Conservation (phyloP, 2,329 filamentous ascomycete species). For the Coniochaeta sp. region DNA sequence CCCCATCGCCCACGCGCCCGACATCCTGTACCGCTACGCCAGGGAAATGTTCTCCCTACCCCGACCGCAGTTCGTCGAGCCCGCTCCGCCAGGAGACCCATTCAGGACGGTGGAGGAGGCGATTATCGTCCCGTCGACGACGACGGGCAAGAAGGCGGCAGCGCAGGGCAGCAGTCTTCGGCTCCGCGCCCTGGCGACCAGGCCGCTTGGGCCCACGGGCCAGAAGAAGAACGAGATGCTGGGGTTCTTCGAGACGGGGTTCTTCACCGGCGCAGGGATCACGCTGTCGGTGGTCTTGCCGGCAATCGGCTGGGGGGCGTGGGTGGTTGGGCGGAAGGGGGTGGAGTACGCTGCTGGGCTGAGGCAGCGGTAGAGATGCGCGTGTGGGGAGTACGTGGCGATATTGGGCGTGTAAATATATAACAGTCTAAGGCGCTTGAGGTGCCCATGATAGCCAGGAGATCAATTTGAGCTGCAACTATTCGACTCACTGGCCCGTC, state of each 20-base stretch:
- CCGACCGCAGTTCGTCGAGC: constrained; percentile 32
- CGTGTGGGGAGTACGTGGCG: background rate
- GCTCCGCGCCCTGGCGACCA: constrained; percentile 12
- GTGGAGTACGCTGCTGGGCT: constrained; percentile 3
- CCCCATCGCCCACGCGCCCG: constrained; percentile 19
- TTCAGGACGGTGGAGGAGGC: constrained; percentile 10
- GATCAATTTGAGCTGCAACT: background rate
- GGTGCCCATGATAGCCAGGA: background rate
- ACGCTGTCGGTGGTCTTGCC: constrained; percentile 13
- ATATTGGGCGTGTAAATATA: no score
- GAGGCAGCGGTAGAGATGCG: background rate
- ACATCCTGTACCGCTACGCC: constrained; percentile 28
- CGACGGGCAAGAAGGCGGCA: constrained; percentile 5
- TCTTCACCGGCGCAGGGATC: constrained; percentile 28
- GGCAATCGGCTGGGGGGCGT: constrained; percentile 10
- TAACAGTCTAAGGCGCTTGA: no score
- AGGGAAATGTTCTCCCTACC: constrained; percentile 33
- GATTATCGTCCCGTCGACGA: constrained; percentile 15
- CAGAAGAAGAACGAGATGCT: constrained; percentile 22
- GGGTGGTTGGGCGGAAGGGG: constrained; percentile 9
- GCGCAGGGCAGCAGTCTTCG: constrained; percentile 10
- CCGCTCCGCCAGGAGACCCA: constrained; percentile 8
- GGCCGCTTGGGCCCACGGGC: constrained; percentile 23
- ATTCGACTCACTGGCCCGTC: no score
- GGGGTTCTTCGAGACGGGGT: constrained; percentile 42